Evolutionary conservation across 441 rosid genomes (phyloP).

Genomic region (Bocquillonia castaneifolia): DNA sequence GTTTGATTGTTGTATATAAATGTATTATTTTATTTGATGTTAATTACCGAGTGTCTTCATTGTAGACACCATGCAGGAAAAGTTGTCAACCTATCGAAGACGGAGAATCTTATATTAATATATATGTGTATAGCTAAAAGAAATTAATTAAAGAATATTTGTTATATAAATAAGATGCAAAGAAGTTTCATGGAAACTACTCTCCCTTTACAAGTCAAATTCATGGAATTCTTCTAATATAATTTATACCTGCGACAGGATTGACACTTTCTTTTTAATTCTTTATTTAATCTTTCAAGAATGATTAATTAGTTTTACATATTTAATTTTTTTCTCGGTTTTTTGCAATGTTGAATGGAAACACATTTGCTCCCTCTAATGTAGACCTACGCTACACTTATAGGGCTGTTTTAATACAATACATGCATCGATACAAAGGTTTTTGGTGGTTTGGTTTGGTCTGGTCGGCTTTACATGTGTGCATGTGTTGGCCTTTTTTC

Average conservation of each 20-base stretch:
- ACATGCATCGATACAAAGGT: not conserved
- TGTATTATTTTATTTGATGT: not conserved
- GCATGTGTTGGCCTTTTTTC: too few relatives aligned
- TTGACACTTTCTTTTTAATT: not conserved
- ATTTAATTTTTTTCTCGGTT: not conserved
- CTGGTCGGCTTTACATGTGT: too few relatives aligned
- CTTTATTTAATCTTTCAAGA: not conserved
- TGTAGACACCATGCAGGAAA: constrained; percentile 3
- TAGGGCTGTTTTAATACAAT: constrained; percentile 10
- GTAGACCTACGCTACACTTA: not conserved
- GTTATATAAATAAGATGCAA: not conserved
- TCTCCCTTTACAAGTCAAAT: constrained; percentile 12
- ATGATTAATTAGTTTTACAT: not conserved
- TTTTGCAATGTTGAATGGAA: constrained; percentile 14
- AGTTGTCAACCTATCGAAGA: constrained; percentile 8
- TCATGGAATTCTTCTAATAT: constrained; percentile 19
- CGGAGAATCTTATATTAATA: constrained; percentile 24
- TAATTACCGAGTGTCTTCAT: constrained; percentile 11
- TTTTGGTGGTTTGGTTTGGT: not conserved
- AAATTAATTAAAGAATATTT: not conserved
- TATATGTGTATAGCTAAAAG: not conserved
- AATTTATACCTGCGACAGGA: not conserved
- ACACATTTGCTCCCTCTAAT: constrained; percentile 17
- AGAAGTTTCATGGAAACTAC: constrained; percentile 27
- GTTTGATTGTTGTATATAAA: not conserved